A percentile compares a stretch with the other conserved stretches of the same genome.
Evolutionary conservation across 1,139 yeast genomes (phyloP).

Genomic region (Spathaspora sp.): DNA sequence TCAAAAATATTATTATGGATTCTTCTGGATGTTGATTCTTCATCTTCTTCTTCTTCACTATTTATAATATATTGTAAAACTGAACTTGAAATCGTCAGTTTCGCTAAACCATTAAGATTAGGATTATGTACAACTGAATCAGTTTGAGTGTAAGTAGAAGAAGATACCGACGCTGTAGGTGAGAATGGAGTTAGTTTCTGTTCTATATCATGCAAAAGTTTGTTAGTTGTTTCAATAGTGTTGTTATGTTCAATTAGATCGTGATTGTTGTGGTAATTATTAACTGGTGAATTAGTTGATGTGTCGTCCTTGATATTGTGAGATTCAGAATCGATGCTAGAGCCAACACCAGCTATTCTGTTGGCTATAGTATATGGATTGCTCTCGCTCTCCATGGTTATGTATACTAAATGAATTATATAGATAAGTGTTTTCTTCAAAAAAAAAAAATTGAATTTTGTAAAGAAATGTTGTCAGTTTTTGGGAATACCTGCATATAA

Average conservation of each 20-base stretch:
- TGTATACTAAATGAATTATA: background rate
- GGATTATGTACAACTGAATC: slow-evolving; percentile 34
- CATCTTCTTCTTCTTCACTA: slow-evolving; percentile 16
- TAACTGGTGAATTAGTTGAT: background rate
- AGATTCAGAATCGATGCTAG: background rate
- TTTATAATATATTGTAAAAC: slow-evolving; percentile 32
- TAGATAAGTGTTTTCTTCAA: background rate
- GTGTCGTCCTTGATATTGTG: background rate
- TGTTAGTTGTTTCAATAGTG: slow-evolving; percentile 25
- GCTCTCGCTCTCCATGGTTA: background rate
- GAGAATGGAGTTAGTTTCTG: slow-evolving; percentile 30
- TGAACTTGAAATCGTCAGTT: slow-evolving; percentile 28
- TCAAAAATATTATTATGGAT: slow-evolving; percentile 22
- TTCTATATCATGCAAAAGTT: slow-evolving; percentile 28
- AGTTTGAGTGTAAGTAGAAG: slow-evolving; percentile 19
- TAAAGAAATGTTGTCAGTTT: too few relatives aligned
- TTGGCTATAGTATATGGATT: background rate
- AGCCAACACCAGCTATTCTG: background rate
- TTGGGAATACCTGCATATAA: too few relatives aligned
- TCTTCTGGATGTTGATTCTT: slow-evolving; percentile 19
- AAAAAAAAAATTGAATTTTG: background rate
- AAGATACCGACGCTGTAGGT: slow-evolving; percentile 18
- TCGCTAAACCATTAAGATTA: slow-evolving; percentile 28
- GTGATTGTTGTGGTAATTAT: background rate
- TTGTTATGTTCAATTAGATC: slow-evolving; percentile 4